Percentiles rank a stretch among this genome's conserved stretches.
Evolutionary conservation across 1,139 yeast genomes (phyloP).

Genomic region (Yamadazyma triangularis): DNA sequence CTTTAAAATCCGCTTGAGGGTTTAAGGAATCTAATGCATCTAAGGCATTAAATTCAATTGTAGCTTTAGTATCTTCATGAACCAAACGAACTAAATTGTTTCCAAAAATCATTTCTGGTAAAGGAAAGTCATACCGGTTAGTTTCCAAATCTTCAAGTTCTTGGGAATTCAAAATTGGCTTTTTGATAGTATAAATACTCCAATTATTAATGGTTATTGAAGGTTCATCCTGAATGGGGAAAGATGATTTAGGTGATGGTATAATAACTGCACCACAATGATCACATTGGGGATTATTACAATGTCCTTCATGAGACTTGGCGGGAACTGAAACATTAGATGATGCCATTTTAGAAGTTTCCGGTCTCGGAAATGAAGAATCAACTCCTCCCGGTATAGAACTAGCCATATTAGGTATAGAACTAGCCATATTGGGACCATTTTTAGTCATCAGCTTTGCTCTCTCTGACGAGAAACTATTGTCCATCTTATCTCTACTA

Average conservation of each 20-base stretch:
- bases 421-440: background rate
- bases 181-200: constrained; percentile 69
- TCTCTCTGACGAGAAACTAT: too few relatives aligned
- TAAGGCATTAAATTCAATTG: constrained; percentile 65
- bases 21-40: constrained; percentile 74
- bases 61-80: constrained; percentile 37
- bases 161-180: constrained; percentile 69
- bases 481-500: background rate
- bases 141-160: constrained; percentile 68
- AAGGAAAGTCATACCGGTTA: constrained; percentile 67
- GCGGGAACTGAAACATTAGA: constrained; percentile 25
- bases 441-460: background rate
- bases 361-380: background rate
- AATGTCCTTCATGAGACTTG: constrained; percentile 25
- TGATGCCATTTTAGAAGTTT: background rate
- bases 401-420: too few relatives aligned
- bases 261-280: constrained; percentile 70
- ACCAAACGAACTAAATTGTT: constrained; percentile 61
- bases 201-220: constrained; percentile 67
- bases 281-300: constrained; percentile 52
- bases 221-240: constrained; percentile 61
- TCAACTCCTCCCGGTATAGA: too few relatives aligned
- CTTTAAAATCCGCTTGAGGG: constrained; percentile 41
- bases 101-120: constrained; percentile 99
- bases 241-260: constrained; percentile 64